Evolutionary conservation across 192 early-diverging fungal species (phyloP).

Genomic region (Mortierella alpina): DNA sequence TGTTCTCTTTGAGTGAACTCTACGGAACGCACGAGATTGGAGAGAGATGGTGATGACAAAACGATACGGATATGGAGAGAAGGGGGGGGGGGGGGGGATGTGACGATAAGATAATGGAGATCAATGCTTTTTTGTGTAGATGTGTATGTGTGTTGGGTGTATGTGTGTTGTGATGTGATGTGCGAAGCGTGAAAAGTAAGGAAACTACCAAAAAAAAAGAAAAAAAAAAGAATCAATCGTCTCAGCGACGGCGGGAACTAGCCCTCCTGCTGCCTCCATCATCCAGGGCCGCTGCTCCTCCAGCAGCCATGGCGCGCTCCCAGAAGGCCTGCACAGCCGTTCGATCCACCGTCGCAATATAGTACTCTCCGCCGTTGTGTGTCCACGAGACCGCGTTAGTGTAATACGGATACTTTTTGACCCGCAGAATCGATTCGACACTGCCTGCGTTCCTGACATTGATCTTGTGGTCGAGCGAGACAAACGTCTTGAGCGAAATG

Average conservation of each 20-base stretch:
- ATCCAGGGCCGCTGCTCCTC: slow-evolving; percentile 12
- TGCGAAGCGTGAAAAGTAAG: neutral
- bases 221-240: neutral
- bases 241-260: slow-evolving; percentile 25
- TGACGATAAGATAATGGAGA: too few species aligned
- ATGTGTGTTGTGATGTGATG: neutral
- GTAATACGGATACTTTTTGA: slow-evolving; percentile 74
- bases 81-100: neutral
- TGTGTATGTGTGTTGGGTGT: neutral
- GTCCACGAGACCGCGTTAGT: slow-evolving; percentile 84
- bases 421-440: slow-evolving; percentile 76
- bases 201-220: slow-evolving; percentile 20
- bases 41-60: neutral
- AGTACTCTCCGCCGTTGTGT: slow-evolving; percentile 82
- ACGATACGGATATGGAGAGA: neutral
- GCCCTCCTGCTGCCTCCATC: slow-evolving; percentile 25
- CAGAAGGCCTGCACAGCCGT: slow-evolving; percentile 58
- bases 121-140: too few species aligned
- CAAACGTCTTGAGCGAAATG: slow-evolving; percentile 89
- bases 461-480: slow-evolving; percentile 80
- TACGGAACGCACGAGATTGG: neutral
- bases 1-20: neutral
- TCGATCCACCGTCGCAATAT: slow-evolving; percentile 83
- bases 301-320: slow-evolving; percentile 22
- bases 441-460: slow-evolving; percentile 76